Base-by-base conservation (phyloP, 108 stramenopile genomes). In the Nannochloropsis gaditana region DNA sequence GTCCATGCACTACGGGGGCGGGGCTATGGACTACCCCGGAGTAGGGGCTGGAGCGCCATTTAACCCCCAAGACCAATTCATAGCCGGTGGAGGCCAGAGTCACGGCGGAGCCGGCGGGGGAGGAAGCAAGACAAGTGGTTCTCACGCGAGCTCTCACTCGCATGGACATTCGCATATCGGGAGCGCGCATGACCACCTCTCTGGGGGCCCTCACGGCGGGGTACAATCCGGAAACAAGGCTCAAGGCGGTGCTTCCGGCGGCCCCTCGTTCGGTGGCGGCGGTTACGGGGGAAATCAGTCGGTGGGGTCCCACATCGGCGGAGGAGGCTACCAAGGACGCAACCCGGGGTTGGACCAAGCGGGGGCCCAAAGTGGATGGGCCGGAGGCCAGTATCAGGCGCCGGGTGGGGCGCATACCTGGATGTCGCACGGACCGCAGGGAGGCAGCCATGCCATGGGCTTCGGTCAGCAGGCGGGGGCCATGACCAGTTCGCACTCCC, bases 391-490 rank as follows among this genome's bases (percentile, higher is more conserved):
- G 59, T 73, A 73, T 8, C 59, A 73, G 59, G 59, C 59, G 15
- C 59, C 59, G 5, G 59, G 59, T 4, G 59, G 59, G 3, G 59
- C 59, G 59, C 59, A 73, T 3, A 73, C 59, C 59, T 73, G 59
- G 59, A 73, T 73, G 59, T 73, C 59, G 59, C 59, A 73, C 59
- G 59, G 59, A n/a, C 59, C 59, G 59, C 59, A 73, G 59, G 59
- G 19, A 2, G 59, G 19, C 15, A 73, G 59, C n/a, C 59, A 73
- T 73, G 59, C 59, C n/a, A 73, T 73, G 59, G 59, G 59, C 59
- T 73, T 73, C 8, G n/a, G n/a, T 73, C 59, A 73, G n/a, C 59
- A 73, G 59, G 15, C 59, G 59, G 59, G 59, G 59, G 59, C 19
- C 19, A 73, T 73, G 59, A n/a, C 59, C 59, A n/a, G 59, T 73